phyloP scores from a whole-genome alignment of 495 filamentous ascomycete species.

The Terfezia claveryi region DNA sequence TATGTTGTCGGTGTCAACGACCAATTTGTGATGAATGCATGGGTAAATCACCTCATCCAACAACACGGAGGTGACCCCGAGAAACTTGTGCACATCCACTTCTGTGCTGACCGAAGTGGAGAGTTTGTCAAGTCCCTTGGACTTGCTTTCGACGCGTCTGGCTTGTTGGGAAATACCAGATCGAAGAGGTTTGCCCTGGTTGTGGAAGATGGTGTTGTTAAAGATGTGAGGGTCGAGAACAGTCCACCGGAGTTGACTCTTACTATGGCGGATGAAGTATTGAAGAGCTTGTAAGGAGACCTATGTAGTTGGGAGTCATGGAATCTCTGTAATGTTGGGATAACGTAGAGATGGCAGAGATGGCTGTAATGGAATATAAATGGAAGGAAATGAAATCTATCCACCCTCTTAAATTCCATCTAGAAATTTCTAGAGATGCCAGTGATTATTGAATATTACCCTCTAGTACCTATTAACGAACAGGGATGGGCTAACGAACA shows the following conservation, averaged over 20 bases:
- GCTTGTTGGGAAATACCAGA: constrained; percentile 65
- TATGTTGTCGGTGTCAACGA: constrained; percentile 17
- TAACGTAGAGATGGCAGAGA: too few relatives aligned
- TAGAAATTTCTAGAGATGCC: too few relatives aligned
- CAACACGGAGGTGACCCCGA: constrained; percentile 2
- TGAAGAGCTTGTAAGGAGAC: constrained; percentile 9
- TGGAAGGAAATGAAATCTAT: too few relatives aligned
- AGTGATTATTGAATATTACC: too few relatives aligned
- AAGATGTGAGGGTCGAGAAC: constrained; percentile 22
- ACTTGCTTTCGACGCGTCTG: constrained; percentile 55
- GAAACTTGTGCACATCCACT: constrained; percentile 32
- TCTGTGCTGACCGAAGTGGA: constrained; percentile 70
- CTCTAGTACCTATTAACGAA: too few relatives aligned
- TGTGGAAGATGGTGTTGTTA: constrained; percentile 57
- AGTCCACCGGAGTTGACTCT: constrained; percentile 8
- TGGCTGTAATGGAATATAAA: too few relatives aligned
- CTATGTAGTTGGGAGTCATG: too few relatives aligned
- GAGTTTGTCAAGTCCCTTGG: constrained; percentile 76
- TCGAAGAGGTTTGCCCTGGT: constrained; percentile 73
- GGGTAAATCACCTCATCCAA: constrained; percentile 9
- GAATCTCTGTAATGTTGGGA: too few relatives aligned
- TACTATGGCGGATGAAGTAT: constrained; percentile 11
- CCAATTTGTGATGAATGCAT: constrained; percentile 19
- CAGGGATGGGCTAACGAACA: too few relatives aligned
- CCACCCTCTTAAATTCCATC: too few relatives aligned